These are phyloP conservation scores for Neurospora sp. DNA, from an alignment of 495 filamentous ascomycete species.

Conservation along the genomic window DNA sequence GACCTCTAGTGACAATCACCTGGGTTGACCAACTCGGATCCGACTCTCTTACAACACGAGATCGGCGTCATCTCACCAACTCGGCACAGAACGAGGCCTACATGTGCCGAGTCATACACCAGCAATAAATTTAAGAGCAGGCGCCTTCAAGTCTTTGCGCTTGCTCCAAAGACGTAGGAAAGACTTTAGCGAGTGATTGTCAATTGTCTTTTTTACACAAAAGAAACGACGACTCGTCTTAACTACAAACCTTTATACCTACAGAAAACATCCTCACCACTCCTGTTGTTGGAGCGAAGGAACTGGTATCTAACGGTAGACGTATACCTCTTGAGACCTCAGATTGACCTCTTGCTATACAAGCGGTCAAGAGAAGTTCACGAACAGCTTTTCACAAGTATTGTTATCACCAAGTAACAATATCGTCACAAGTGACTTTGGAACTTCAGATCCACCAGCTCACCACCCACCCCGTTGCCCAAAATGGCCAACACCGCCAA, in stretches of 20 bases:
- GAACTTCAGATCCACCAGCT: neutral
- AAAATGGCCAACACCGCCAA: constrained; percentile 4
- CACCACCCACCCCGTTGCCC: constrained; percentile 8
- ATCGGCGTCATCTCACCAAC: constrained; percentile 9
- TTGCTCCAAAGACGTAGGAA: constrained; percentile 42
- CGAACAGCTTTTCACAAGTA: neutral
- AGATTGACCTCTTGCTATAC: constrained; percentile 3
- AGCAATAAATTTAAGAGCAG: constrained; percentile 27
- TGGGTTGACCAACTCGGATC: neutral
- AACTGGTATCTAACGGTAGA: neutral
- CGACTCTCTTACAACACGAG: constrained; percentile 3
- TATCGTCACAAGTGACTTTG: neutral
- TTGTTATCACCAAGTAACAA: neutral
- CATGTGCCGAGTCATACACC: constrained; percentile 21
- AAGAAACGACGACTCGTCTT: constrained; percentile 4
- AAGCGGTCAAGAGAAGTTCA: neutral
- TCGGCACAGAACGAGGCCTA: constrained; percentile 14
- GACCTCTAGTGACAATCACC: neutral
- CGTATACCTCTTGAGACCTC: neutral
- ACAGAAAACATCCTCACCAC: neutral
- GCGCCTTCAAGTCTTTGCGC: constrained; percentile 56
- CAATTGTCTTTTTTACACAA: neutral
- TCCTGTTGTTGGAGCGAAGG: neutral
- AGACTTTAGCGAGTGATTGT: constrained; percentile 32
- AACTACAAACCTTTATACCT: neutral